Percentiles rank a stretch among this genome's conserved stretches.
Evolutionary conservation across 352 stramenopile genomes (phyloP).

Genomic region (Phytopythium litorale): DNA sequence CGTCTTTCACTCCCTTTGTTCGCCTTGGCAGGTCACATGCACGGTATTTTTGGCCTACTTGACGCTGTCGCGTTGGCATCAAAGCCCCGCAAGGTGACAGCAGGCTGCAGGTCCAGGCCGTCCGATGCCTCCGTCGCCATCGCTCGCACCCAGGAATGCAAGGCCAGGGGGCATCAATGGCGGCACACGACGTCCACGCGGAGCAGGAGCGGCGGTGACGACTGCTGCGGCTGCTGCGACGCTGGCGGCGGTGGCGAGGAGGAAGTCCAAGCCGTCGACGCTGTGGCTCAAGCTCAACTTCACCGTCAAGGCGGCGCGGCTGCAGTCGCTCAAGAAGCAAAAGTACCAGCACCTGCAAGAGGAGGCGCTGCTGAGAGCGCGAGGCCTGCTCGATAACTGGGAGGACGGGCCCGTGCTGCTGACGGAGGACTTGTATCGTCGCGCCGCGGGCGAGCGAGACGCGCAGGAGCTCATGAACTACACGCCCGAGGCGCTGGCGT

Average conservation of each 20-base stretch:
- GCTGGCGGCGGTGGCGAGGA: background rate
- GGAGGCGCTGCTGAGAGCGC: constrained; percentile 51
- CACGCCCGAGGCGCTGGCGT: constrained; percentile 54
- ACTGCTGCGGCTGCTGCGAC: background rate
- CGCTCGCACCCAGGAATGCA: background rate
- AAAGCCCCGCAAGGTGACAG: background rate
- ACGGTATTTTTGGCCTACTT: background rate
- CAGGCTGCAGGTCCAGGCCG: no score
- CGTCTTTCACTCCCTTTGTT: no score
- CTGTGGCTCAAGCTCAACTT: constrained; percentile 78
- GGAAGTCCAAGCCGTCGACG: background rate
- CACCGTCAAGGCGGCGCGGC: constrained; percentile 53
- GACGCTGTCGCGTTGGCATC: background rate
- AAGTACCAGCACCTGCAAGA: constrained; percentile 78
- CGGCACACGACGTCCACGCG: background rate
- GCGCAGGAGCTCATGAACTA: constrained; percentile 63
- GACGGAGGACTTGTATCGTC: constrained; percentile 55
- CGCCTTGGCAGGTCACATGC: no score
- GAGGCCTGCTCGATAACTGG: constrained; percentile 63
- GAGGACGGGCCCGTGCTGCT: constrained; percentile 55
- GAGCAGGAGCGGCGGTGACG: background rate
- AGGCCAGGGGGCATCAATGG: background rate
- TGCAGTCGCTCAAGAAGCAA: constrained; percentile 60
- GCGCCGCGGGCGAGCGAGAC: constrained; percentile 37
- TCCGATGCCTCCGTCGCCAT: background rate